Evolutionary conservation across 495 filamentous ascomycete species (phyloP), one percentile per base, ranked within the genome.

Genomic region (Xylaria cubensis): DNA sequence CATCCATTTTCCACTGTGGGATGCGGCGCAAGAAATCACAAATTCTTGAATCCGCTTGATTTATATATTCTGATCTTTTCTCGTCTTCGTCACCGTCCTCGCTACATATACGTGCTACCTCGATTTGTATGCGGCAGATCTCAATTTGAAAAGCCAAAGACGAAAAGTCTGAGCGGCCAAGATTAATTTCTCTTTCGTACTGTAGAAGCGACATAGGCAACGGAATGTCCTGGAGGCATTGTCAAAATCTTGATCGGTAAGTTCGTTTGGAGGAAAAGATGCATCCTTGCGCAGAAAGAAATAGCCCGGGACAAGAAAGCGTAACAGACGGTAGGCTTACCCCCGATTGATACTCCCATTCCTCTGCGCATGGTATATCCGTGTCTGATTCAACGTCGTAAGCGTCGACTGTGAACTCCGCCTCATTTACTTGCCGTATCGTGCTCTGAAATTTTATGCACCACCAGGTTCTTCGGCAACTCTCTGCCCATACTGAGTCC

Each of bases 381-480:
- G 86, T 84, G 17, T 86, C 84, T 21, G 82, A 78, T 21, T 84
- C 82, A 29, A 89, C 78, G 19, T 80, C 73, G 42, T 55, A 42
- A 8, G 46, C 17, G 19, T 64, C 48, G 59, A 48, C 36, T 64
- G 34, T 17, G 15, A 48, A 39, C 32, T 71, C 58, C 21, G n/a
- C 10, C 21, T 64, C 61, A 15, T 64, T 53, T 32, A 55, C 15
- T 7, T 15, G 46, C 21, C 26, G 44, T 56, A 56, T 44, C 21
- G 62, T 84, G 53, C 93, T 91, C n/a, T 90, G 85, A 32, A 91
- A 85, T 73, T 89, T 93, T 51, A 94, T 76, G 68, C 91, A 88
- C 92, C 92, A 95, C 90, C 90, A 94, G 9, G 92, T 94, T 36
- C 92, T 84, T 67, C 92, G 85, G 79, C 90, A 86, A 71, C 88